These are phyloP conservation scores for Alternaria ethzedia DNA, from an alignment of 2,329 filamentous ascomycete species.

Conservation along the genomic window DNA sequence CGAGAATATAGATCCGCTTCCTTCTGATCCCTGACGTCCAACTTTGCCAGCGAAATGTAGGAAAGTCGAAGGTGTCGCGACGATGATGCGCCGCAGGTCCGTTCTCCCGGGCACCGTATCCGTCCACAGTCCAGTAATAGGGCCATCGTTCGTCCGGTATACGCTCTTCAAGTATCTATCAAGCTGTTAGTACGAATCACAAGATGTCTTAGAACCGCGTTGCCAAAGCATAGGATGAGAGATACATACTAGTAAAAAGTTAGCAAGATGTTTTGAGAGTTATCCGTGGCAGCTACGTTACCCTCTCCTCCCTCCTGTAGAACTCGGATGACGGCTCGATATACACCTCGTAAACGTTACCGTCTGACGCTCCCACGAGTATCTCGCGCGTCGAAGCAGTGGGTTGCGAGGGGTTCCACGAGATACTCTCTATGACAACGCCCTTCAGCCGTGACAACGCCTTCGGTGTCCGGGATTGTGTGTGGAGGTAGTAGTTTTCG, in stretches of 20 bases:
- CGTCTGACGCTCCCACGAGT: constrained; percentile 87
- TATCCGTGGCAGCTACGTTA: neutral
- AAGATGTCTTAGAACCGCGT: neutral
- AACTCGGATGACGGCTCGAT: constrained; percentile 95
- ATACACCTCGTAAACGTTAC: constrained; percentile 92
- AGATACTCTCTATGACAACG: constrained; percentile 84
- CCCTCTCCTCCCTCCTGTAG: constrained; percentile 86
- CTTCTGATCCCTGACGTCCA: constrained; percentile 74
- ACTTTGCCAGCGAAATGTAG: constrained; percentile 82
- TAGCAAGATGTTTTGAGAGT: neutral
- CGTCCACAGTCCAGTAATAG: constrained; percentile 85
- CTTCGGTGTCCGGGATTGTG: constrained; percentile 87
- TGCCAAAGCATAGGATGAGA: neutral
- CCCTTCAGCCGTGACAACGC: constrained; percentile 81
- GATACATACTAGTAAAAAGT: neutral
- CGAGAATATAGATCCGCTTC: constrained; percentile 83
- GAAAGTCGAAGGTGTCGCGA: constrained; percentile 78
- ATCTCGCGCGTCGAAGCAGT: constrained; percentile 96
- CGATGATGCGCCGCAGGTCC: constrained; percentile 77
- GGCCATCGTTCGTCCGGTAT: constrained; percentile 80
- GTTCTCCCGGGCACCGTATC: constrained; percentile 72
- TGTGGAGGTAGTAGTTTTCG: constrained; percentile 98
- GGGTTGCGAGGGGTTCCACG: constrained; percentile 92
- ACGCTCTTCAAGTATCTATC: constrained; percentile 79
- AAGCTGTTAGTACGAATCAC: neutral